Evolutionary conservation across 2,329 filamentous ascomycete genomes (phyloP), one percentile per base, ranked within the genome.

Genomic region (Neofusicoccum parvum): DNA sequence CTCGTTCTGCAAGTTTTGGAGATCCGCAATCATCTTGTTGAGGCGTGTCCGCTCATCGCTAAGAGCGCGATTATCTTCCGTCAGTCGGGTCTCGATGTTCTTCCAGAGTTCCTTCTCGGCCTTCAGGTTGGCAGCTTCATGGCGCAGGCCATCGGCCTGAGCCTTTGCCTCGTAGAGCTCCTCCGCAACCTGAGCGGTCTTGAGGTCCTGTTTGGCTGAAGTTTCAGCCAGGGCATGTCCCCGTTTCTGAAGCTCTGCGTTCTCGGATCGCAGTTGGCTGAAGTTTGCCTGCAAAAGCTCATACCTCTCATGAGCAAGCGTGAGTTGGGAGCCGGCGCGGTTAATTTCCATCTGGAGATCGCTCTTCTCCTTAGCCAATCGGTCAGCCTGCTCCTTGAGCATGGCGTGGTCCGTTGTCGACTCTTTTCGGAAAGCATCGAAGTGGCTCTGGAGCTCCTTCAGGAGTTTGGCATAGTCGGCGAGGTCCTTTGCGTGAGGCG

Each of bases 101-200:
- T 95, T 96, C 91, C 92, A 97, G 10, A 99, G 84, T 43, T 92
- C 91, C 80, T 97, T 97, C 78, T 98, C 94, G 0, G 94, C 94
- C 77, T 96, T 97, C 39, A 97, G 86, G 73, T 98, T 97, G 15
- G 93, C 90, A 63, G 90, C 92, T 75, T 99, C 95, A 69, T 92
- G 93, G 62, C 93, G 90, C 78, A 97, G 86, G 73, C 92, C 94
- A 73, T 99, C 94, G 3, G 91, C 83, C 62, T 94, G 80, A 37
- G 90, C 90, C 75, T 89, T 90, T 5, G 91, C 89, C 75, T 97
- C 95, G 10, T 98, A 88, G 5, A 98, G 85, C 71, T 99, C 94
- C 77, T 98, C 94, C 0, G 92, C 93, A 34, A 94, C 91, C 78
- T 97, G 93, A 72, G 97, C 93, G 2, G 91, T 95, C 49, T 89